Conservation (phyloP, 2,329 filamentous ascomycete genomes). For the Thielaviopsis cerberus region DNA sequence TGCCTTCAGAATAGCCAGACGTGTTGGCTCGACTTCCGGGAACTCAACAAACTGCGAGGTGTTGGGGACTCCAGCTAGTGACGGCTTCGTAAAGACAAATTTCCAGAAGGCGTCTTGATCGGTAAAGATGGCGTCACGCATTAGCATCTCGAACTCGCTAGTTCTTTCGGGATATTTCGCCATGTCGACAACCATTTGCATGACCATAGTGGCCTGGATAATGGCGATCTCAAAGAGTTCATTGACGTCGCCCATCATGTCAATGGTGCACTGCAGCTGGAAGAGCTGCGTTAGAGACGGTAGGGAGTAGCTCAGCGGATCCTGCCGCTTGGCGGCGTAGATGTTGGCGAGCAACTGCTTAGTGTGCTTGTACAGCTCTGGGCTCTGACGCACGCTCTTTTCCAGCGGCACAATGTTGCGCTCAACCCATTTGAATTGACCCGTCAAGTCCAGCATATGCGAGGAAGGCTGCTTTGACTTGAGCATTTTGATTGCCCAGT, state of each 20-base stretch:
- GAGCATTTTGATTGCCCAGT: background rate
- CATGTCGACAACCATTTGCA: background rate
- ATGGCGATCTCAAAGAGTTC: slow-evolving; percentile 8
- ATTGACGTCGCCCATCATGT: background rate
- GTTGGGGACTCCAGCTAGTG: background rate
- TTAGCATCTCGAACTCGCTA: background rate
- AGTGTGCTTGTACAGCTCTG: background rate
- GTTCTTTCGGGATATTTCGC: background rate
- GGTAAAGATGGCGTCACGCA: background rate
- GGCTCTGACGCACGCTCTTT: background rate
- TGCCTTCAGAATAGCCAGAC: background rate
- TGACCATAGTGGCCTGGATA: background rate
- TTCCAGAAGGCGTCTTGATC: slow-evolving; percentile 11
- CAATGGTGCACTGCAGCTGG: slow-evolving; percentile 3
- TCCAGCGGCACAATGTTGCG: slow-evolving; percentile 1
- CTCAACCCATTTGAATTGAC: slow-evolving; percentile 1
- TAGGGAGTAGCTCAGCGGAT: background rate
- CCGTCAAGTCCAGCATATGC: background rate
- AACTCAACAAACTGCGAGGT: background rate
- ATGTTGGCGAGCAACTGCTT: slow-evolving; percentile 1
- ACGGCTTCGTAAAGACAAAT: slow-evolving; percentile 2
- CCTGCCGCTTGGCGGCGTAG: slow-evolving; percentile 1
- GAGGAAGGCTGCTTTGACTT: background rate
- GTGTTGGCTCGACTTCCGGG: background rate
- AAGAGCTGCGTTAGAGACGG: slow-evolving; percentile 8